phyloP scores from a whole-genome alignment of 1,284 basidiomycete genomes.

The Peniophora sp. region DNA sequence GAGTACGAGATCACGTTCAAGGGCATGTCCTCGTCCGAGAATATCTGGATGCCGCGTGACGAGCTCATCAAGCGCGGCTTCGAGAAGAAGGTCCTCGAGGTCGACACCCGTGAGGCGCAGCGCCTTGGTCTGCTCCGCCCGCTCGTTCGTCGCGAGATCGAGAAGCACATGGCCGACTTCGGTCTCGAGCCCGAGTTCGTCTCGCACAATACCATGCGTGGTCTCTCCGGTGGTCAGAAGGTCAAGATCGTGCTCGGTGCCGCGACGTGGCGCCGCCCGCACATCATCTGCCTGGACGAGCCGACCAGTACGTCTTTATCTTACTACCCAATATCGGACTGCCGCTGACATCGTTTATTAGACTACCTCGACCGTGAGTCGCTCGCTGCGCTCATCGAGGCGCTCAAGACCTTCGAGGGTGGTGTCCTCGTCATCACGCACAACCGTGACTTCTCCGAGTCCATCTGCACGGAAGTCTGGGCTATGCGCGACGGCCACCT shows the following conservation, averaged over 20 bases:
- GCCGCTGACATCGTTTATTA: constrained; percentile 24
- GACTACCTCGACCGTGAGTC: constrained; percentile 98
- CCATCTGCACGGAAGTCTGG: constrained; percentile 87
- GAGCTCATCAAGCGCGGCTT: constrained; percentile 96
- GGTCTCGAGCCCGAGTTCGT: constrained; percentile 97
- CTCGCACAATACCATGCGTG: constrained; percentile 94
- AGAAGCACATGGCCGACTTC: constrained; percentile 96
- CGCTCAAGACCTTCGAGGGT: constrained; percentile 93
- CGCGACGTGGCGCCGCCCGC: constrained; percentile 96
- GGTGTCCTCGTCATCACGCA: constrained; percentile 96
- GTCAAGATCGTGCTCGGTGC: constrained; percentile 99
- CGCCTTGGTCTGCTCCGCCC: constrained; percentile 93
- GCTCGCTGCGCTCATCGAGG: constrained; percentile 92
- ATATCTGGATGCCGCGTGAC: constrained; percentile 94
- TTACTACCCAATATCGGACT: constrained; percentile 56
- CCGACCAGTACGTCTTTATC: constrained; percentile 65
- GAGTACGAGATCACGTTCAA: constrained; percentile 97
- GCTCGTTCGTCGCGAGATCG: constrained; percentile 94
- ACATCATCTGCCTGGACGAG: constrained; percentile 96
- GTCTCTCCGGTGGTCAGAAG: constrained; percentile 99
- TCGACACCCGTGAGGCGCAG: constrained; percentile 96
- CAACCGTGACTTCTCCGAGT: constrained; percentile 98
- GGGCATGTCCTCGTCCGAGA: constrained; percentile 86
- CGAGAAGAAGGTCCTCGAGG: constrained; percentile 97
- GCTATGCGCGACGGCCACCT: constrained; percentile 91